Evolutionary conservation across 164 flowering plant genomes (phyloP).

Genomic region (Pachysandra terminalis): DNA sequence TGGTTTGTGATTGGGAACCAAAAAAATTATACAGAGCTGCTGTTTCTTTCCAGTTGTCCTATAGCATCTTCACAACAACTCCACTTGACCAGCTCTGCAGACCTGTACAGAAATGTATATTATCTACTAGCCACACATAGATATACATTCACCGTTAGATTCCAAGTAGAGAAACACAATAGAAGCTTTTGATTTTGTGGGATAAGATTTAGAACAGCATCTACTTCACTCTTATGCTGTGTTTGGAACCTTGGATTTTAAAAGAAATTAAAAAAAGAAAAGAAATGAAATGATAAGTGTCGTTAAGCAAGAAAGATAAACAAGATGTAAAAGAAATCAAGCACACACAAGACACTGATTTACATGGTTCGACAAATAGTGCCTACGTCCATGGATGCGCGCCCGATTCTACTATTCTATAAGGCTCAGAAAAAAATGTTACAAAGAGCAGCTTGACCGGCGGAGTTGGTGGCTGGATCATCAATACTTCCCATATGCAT

Average conservation of each 20-base stretch:
- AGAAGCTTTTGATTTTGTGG: not conserved
- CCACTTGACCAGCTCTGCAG: constrained; percentile 1
- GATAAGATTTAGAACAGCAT: not conserved
- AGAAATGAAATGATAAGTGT: too few relatives aligned
- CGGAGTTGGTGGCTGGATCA: too few relatives aligned
- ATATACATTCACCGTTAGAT: constrained; percentile 19
- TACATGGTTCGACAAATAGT: too few relatives aligned
- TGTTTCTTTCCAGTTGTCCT: constrained; percentile 29
- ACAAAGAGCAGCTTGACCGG: too few relatives aligned
- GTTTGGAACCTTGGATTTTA: not conserved
- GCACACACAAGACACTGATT: too few relatives aligned
- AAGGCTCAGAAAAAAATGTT: too few relatives aligned
- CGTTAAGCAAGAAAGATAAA: too few relatives aligned
- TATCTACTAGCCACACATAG: constrained; percentile 5
- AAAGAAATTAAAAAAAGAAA: too few relatives aligned
- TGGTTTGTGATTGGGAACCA: constrained; percentile 56
- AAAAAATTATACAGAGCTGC: constrained; percentile 36
- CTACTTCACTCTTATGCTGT: not conserved
- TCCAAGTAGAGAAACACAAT: constrained; percentile 6
- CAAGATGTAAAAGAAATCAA: too few relatives aligned
- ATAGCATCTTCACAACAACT: constrained; percentile 9
- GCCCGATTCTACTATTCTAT: too few relatives aligned
- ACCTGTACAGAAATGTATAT: constrained; percentile 1
- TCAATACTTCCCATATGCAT: too few relatives aligned
- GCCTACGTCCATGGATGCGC: too few relatives aligned